Evolutionary conservation across 2,329 filamentous ascomycete genomes (phyloP), one percentile per base, ranked within the genome.

Genomic region (Verticillium dahliae): DNA sequence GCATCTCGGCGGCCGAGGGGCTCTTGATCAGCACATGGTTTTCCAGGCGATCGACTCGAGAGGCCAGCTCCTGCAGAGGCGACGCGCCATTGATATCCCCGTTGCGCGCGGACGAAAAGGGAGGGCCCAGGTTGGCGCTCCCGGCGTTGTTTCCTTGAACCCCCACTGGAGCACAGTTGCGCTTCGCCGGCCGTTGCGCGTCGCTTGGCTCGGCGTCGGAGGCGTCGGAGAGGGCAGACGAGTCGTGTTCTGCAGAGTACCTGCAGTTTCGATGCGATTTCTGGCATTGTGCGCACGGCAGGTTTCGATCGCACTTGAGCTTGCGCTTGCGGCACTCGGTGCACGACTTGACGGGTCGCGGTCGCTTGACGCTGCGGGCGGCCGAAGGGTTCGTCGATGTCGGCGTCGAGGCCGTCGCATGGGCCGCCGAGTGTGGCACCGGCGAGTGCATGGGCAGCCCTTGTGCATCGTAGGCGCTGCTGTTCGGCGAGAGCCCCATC

Each of bases 291-390:
- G 81, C 81, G 67, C 84, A 86, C 4, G 82, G 82, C 54, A 77
- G 75, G n/a, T 78, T 74, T 55, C 84, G 78, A 69, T 86, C 82
- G 70, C 84, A 86, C 62, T 78, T 77, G 5, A 85, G 72, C 69
- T 84, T 86, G 67, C 84, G 78, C 69, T 84, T 84, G 60, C 84
- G 77, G 67, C 84, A 85, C 66, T 83, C 80, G 62, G 80, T 80
- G 68, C 82, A 85, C 3, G 81, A 83, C 68, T 84, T 84, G 64
- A 84, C 82, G 3, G 82, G 82, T 7, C 82, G 73, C 2, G 81
- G 80, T 37, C 82, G 75, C 68, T 84, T 84, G 59, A 84, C 81
- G 65, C 79, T 81, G 58, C 78, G 75, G 57, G 64, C 64, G 37
- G 63, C 62, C 52, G 64, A 63, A 4, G 55, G 37, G n/a, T 15